phyloP scores from a whole-genome alignment of 176 grass and related monocot species.

The Pontederia crassipes region DNA sequence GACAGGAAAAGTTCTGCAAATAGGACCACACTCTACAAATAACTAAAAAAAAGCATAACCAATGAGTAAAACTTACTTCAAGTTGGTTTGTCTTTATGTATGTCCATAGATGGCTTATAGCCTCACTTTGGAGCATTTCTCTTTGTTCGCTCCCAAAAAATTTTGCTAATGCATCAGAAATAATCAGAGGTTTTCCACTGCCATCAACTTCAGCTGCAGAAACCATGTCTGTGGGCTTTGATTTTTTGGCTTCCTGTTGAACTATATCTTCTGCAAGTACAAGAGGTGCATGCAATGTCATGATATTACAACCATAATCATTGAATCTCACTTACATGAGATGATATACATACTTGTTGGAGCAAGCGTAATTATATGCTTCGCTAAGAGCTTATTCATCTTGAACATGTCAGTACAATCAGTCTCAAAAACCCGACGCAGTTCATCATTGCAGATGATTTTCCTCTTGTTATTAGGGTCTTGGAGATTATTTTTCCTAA shows the following conservation, averaged over 20 bases:
- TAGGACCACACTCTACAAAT: too few relatives aligned
- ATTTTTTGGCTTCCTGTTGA: slow-evolving; percentile 47
- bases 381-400: slow-evolving; percentile 98
- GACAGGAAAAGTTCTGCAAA: too few relatives aligned
- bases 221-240: slow-evolving; percentile 35
- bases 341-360: slow-evolving; percentile 13
- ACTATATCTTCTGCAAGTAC: slow-evolving; percentile 57
- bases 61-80: slow-evolving; percentile 47
- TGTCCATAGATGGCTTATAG: slow-evolving; percentile 75
- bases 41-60: too few relatives aligned
- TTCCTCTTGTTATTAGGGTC: slow-evolving; percentile 98
- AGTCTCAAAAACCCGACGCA: slow-evolving; percentile 79
- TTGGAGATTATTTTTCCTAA: slow-evolving; percentile 96
- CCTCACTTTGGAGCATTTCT: slow-evolving; percentile 67
- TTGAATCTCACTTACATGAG: neutral
- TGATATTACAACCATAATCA: slow-evolving; percentile 5
- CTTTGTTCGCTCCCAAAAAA: slow-evolving; percentile 83
- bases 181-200: slow-evolving; percentile 33
- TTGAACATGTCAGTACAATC: slow-evolving; percentile 99
- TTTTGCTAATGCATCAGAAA: slow-evolving; percentile 69
- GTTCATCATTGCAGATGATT: slow-evolving; percentile 97
- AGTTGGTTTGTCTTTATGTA: slow-evolving; percentile 87
- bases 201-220: slow-evolving; percentile 31
- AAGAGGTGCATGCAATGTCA: slow-evolving; percentile 20
- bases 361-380: slow-evolving; percentile 87